A percentile compares a stretch with the other conserved stretches of the same genome.
Evolutionary conservation across 2,329 filamentous ascomycete genomes (phyloP).

Genomic region (Cephalotrichum gorgonifer): DNA sequence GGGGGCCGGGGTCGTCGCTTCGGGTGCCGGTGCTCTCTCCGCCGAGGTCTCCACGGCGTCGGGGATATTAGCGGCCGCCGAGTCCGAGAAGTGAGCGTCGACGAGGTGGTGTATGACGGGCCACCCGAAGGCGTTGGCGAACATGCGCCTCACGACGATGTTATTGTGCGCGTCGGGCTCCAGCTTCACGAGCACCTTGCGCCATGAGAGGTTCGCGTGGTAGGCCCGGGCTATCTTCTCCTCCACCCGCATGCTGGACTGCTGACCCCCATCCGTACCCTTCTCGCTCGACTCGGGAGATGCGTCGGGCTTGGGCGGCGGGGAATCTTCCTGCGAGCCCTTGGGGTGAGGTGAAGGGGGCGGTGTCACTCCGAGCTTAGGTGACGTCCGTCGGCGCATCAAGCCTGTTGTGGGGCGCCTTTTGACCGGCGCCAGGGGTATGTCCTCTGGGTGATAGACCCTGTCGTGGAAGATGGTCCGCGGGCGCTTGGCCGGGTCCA

Average conservation of each 20-base stretch:
- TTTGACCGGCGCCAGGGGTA: constrained; percentile 68
- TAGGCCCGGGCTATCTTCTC: constrained; percentile 97
- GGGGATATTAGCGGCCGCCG: constrained; percentile 47
- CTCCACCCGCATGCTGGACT: constrained; percentile 80
- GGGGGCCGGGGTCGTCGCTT: constrained; percentile 15
- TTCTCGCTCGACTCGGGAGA: not conserved
- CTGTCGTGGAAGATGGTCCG: constrained; percentile 95
- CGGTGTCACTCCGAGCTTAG: constrained; percentile 18
- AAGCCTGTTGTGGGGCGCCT: constrained; percentile 29
- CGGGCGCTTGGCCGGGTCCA: constrained; percentile 71
- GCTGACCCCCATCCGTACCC: constrained; percentile 30
- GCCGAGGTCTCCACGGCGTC: constrained; percentile 56
- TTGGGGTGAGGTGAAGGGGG: constrained; percentile 9
- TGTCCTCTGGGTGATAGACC: constrained; percentile 87
- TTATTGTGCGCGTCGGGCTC: constrained; percentile 99
- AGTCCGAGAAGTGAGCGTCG: constrained; percentile 83
- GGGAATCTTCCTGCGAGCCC: not conserved
- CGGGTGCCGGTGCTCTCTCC: constrained; percentile 48
- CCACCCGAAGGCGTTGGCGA: constrained; percentile 96
- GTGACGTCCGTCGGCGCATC: constrained; percentile 13
- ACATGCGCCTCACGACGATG: constrained; percentile 91
- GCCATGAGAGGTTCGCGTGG: constrained; percentile 84
- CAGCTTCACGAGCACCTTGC: constrained; percentile 89
- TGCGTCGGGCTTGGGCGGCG: not conserved
- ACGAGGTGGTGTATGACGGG: constrained; percentile 91